These are phyloP conservation scores for Tylopilus orsonianus DNA, from an alignment of 1,284 basidiomycete species.

Conservation along the genomic window DNA sequence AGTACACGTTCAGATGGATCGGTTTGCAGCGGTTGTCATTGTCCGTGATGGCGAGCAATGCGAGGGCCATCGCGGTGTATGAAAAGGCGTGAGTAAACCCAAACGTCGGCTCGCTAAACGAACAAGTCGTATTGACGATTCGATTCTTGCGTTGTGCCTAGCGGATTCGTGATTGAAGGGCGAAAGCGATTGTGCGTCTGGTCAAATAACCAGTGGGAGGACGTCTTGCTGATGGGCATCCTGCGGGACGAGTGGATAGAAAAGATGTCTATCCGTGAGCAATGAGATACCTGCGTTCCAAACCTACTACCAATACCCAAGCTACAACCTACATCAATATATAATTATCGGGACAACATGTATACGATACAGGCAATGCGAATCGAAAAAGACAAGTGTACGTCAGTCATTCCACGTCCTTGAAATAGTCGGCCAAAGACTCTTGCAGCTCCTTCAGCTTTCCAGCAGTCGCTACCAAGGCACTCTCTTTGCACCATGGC, in stretches of 20 bases:
- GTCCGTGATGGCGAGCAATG: conserved; percentile 32
- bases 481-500: conserved; percentile 39
- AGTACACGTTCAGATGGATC: conserved; percentile 35
- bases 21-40: conserved; percentile 37
- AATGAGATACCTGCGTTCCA: too few relatives aligned
- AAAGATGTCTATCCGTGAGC: conserved; percentile 23
- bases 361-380: conserved; percentile 6
- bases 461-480: conserved; percentile 34
- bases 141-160: conserved; percentile 7
- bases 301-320: conserved; percentile 10
- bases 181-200: conserved; percentile 32
- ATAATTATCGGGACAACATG: conserved; percentile 11
- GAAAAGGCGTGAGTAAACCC: conserved; percentile 35
- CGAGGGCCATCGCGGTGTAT: conserved; percentile 34
- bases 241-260: conserved; percentile 34
- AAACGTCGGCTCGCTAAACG: background rate
- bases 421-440: conserved; percentile 39
- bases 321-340: background rate
- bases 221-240: conserved; percentile 32
- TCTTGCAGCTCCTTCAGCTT: conserved; percentile 41
- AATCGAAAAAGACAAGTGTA: background rate
- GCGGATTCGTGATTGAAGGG: conserved; percentile 33
- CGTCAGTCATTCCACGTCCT: conserved; percentile 30
- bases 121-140: background rate
- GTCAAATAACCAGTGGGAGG: conserved; percentile 31